Percentiles rank a stretch among this genome's conserved stretches.
phyloP scores from a whole-genome alignment of 2,329 filamentous ascomycete genomes.

The Ceratocystis colombiana region DNA sequence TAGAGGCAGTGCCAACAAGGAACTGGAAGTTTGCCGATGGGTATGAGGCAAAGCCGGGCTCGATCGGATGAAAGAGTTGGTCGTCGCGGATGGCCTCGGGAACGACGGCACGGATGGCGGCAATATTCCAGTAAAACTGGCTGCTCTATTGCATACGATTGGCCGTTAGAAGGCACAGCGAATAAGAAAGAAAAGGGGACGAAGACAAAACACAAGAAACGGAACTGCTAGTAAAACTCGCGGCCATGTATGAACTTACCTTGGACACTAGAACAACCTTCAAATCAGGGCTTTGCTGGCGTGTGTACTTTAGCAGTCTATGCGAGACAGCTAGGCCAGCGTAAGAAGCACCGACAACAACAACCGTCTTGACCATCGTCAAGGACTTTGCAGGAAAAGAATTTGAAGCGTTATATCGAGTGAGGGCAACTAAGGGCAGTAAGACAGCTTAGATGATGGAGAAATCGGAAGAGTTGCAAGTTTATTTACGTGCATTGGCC shows the following conservation, averaged over 20 bases:
- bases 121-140: constrained; percentile 51
- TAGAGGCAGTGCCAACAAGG: constrained; percentile 41
- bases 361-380: constrained; percentile 43
- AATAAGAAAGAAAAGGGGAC: neutral
- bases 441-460: neutral
- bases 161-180: neutral
- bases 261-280: constrained; percentile 49
- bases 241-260: constrained; percentile 32
- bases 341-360: constrained; percentile 46
- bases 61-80: constrained; percentile 42
- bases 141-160: constrained; percentile 36
- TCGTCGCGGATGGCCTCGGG: constrained; percentile 42
- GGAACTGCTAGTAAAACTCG: no score
- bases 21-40: constrained; percentile 42
- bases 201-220: neutral
- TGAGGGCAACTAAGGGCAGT: neutral
- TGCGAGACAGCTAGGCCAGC: constrained; percentile 46
- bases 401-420: neutral
- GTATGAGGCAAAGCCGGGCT: constrained; percentile 42
- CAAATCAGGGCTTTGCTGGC: constrained; percentile 37
- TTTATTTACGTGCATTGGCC: neutral
- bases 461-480: neutral
- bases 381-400: neutral
- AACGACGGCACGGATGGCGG: constrained; percentile 46
- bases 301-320: constrained; percentile 44